Base-by-base conservation (phyloP, 2,329 filamentous ascomycete genomes). In the Ophiosphaerella korrae region DNA sequence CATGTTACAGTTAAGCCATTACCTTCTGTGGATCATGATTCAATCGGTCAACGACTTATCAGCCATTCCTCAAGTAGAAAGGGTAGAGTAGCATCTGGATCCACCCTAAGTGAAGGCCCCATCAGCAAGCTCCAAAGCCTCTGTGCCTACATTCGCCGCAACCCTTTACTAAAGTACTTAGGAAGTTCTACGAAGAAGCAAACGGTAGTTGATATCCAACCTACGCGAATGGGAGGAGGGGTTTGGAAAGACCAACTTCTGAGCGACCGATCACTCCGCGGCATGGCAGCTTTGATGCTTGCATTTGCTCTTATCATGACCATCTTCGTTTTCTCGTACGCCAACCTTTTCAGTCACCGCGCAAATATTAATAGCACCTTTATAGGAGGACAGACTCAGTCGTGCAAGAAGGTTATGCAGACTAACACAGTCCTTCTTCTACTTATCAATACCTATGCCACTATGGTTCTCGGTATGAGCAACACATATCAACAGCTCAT, bases 401-500 rank as follows among this genome's bases (percentile, higher is more conserved):
- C 51, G 29, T 69, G 64, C 41, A 55, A 64, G 45, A 31, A 16
- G 9, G 59, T 66, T 2, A 60, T 55, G 2, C 44, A 53, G 12
- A 58, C 44, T 1, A 69, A 69, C 29, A 66, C 62, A 5, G 59
- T 48, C 3, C 37, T 66, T 9, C 52, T 68, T 1, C 48, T 71
- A 3, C 35, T 69, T 4, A 66, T 70, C 46, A 71, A 72, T 49
- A 47, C 66, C 3, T 66, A 58, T 6, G 65, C 64, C 2, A 71
- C 67, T 9, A 68, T 69, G 60, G 50, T 69, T 5, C 50, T 72
- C 5, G 66, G 67, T 8, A 68, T 68, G 60, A 66, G 63, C 36
- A 71, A 71, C 18, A 71, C 66, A 3, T 72, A 71, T 42, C 66
- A 70, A 40, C 67, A 72, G 44, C 48, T 70, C 12, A 49, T 70